Percentiles rank a stretch among this genome's conserved stretches.
phyloP scores from a whole-genome alignment of 2,329 filamentous ascomycete species.

The Claviceps capensis region DNA sequence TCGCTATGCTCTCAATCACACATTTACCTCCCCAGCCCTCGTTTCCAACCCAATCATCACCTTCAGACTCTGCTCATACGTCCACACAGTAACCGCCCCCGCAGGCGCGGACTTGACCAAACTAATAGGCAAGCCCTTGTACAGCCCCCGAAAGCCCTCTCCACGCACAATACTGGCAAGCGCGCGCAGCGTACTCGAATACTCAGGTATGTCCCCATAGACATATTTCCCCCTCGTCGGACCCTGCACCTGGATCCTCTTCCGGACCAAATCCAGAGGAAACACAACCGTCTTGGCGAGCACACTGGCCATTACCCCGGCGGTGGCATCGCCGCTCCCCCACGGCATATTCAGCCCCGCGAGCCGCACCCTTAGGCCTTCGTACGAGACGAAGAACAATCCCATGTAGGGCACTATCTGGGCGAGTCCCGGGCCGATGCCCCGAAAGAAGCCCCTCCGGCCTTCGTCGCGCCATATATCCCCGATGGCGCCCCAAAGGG shows the following conservation, averaged over 20 bases:
- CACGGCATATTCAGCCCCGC: constrained; percentile 44
- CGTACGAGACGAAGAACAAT: constrained; percentile 84
- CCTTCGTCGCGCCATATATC: constrained; percentile 71
- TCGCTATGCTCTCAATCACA: constrained; percentile 8
- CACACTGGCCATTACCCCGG: constrained; percentile 67
- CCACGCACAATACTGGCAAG: constrained; percentile 51
- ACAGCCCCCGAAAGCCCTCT: constrained; percentile 71
- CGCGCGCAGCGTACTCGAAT: constrained; percentile 52
- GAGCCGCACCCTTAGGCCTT: constrained; percentile 53
- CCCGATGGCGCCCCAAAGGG: constrained; percentile 51
- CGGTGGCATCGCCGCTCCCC: constrained; percentile 69
- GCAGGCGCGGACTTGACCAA: constrained; percentile 88
- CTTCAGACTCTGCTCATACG: constrained; percentile 66
- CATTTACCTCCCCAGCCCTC: constrained; percentile 11
- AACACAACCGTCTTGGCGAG: constrained; percentile 83
- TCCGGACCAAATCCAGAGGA: constrained; percentile 82
- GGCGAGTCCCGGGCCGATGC: constrained; percentile 63
- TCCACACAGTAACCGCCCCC: constrained; percentile 89
- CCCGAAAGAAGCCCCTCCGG: constrained; percentile 69
- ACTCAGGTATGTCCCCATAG: constrained; percentile 78
- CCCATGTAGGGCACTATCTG: constrained; percentile 97
- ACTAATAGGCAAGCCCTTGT: constrained; percentile 77
- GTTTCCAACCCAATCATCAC: constrained; percentile 32
- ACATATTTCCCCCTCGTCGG: constrained; percentile 69
- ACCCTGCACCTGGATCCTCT: constrained; percentile 89